Evolutionary conservation across 2,329 filamentous ascomycete species (phyloP).

Genomic region (Pseudohalonectria lignicola): DNA sequence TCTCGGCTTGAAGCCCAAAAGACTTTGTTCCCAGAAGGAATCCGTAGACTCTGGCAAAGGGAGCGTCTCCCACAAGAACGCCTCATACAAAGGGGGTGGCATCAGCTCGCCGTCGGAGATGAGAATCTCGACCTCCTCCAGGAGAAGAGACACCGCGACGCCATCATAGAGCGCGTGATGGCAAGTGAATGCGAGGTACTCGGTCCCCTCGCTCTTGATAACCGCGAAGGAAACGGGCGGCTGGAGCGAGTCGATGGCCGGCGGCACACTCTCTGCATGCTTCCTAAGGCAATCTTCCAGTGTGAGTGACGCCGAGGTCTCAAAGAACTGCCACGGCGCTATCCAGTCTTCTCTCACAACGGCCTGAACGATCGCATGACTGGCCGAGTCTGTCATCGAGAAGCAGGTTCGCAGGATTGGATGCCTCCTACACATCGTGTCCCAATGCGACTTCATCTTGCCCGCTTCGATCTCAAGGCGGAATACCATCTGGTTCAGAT

Average conservation of each 20-base stretch:
- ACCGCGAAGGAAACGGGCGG: constrained; percentile 35
- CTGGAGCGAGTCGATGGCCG: constrained; percentile 28
- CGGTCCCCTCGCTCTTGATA: constrained; percentile 18
- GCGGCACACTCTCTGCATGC: constrained; percentile 26
- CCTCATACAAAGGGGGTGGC: constrained; percentile 41
- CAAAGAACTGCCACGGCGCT: constrained; percentile 27
- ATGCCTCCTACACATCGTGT: constrained; percentile 51
- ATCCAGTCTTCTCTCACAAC: constrained; percentile 41
- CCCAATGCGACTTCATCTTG: constrained; percentile 50
- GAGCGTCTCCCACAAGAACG: constrained; percentile 52
- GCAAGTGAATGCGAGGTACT: constrained; percentile 32
- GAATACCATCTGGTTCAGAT: constrained; percentile 64
- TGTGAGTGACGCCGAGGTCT: constrained; percentile 10
- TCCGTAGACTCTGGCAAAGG: constrained; percentile 36
- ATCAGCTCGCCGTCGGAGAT: constrained; percentile 25
- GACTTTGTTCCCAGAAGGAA: constrained; percentile 52
- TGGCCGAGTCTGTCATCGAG: constrained; percentile 46
- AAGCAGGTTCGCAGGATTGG: constrained; percentile 73
- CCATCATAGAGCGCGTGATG: constrained; percentile 88
- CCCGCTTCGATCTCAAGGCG: constrained; percentile 38
- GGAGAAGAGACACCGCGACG: constrained; percentile 58
- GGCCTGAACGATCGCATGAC: constrained; percentile 61
- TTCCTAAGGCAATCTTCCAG: constrained; percentile 24
- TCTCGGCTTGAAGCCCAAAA: constrained; percentile 39
- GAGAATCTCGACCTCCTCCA: constrained; percentile 60